phyloP scores from a whole-genome alignment of 192 early-diverging fungal species.

The Coemansia sp. region DNA sequence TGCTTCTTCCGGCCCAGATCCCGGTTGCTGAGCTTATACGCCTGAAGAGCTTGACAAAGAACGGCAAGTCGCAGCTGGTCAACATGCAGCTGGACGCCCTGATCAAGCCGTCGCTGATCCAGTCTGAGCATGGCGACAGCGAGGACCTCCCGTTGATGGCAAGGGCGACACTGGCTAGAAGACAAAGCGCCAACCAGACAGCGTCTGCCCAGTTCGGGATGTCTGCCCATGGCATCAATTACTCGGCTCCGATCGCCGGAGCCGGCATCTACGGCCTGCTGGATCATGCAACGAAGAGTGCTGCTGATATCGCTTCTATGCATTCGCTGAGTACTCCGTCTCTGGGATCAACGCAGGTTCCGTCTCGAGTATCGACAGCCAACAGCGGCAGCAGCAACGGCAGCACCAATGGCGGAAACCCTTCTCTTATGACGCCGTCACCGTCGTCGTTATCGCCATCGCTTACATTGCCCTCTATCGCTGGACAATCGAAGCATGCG shows the following conservation, averaged over 20 bases:
- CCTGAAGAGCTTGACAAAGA: constrained; percentile 43
- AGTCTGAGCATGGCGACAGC: constrained; percentile 35
- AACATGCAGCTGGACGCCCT: constrained; percentile 54
- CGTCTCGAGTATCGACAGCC: background rate
- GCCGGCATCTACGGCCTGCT: constrained; percentile 5
- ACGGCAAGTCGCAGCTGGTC: constrained; percentile 52
- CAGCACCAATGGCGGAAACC: constrained; percentile 8
- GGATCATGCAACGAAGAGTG: background rate
- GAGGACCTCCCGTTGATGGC: constrained; percentile 46
- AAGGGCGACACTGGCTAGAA: constrained; percentile 16
- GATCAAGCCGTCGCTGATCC: constrained; percentile 48
- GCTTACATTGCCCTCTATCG: constrained; percentile 7
- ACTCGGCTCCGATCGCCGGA: background rate
- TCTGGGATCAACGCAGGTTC: background rate
- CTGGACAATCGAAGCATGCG: background rate
- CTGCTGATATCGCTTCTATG: background rate
- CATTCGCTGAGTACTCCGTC: background rate
- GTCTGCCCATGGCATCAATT: background rate
- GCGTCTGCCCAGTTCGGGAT: background rate
- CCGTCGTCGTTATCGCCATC: constrained; percentile 14
- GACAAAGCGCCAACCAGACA: background rate
- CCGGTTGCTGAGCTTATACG: constrained; percentile 45
- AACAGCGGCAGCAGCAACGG: constrained; percentile 8
- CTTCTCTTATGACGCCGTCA: constrained; percentile 3
- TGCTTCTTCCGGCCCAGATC: constrained; percentile 52